A percentile compares a stretch with the other conserved stretches of the same genome.
Conservation (phyloP, 2,329 filamentous ascomycete species). For the Apiospora saccharicola region DNA sequence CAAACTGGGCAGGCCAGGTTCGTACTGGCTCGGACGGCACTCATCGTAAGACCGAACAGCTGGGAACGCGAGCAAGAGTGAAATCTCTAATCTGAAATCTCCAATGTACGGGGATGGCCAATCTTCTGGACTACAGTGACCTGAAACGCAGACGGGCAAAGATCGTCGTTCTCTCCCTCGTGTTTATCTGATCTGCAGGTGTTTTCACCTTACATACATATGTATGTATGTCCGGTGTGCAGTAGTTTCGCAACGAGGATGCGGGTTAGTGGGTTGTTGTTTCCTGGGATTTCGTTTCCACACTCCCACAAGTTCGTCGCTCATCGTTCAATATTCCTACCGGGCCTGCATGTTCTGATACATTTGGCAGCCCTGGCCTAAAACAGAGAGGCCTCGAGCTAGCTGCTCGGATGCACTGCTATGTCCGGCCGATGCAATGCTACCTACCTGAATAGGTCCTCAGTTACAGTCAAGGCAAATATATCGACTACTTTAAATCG, state of each 20-base stretch:
- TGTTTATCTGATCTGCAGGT: background rate
- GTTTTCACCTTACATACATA: background rate
- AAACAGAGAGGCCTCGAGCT: background rate
- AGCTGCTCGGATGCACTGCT: background rate
- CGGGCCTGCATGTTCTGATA: background rate
- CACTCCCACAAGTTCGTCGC: background rate
- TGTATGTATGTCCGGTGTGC: background rate
- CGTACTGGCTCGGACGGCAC: background rate
- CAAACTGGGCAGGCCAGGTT: background rate
- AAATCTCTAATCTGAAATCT: conserved; percentile 4
- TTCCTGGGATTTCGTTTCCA: background rate
- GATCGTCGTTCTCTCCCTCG: background rate
- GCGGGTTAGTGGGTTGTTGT: background rate
- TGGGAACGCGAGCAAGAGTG: conserved; percentile 5
- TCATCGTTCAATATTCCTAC: background rate
- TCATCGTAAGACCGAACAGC: conserved; percentile 2
- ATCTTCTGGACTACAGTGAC: background rate
- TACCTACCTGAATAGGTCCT: background rate
- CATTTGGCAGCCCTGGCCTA: background rate
- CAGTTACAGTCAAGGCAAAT: background rate
- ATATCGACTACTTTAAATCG: background rate
- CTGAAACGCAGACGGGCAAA: background rate
- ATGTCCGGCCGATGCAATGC: background rate
- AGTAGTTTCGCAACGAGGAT: background rate
- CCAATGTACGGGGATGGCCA: background rate